Percentiles rank a stretch among this genome's conserved stretches.
Evolutionary conservation across 2,329 filamentous ascomycete species (phyloP).

Genomic region (Aureobasidium sp.): DNA sequence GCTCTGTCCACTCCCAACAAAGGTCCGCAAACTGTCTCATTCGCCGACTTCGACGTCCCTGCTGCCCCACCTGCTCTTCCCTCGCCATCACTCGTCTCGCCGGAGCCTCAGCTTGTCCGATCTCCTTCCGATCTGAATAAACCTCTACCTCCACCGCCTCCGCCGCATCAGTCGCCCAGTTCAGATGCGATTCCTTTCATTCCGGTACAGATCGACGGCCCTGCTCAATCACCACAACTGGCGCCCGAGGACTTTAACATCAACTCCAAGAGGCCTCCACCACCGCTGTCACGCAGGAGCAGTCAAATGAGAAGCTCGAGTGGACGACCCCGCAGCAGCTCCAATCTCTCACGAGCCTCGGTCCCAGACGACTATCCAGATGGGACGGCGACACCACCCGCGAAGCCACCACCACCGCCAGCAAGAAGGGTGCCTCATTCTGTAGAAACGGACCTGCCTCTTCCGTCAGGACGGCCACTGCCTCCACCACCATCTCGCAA

Average conservation of each 20-base stretch:
- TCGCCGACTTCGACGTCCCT: constrained; percentile 26
- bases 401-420: constrained; percentile 13
- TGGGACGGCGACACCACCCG: background rate
- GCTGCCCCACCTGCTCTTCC: constrained; percentile 17
- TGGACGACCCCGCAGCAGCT: constrained; percentile 21
- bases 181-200: background rate
- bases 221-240: constrained; percentile 15
- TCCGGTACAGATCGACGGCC: constrained; percentile 8
- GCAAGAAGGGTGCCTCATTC: background rate
- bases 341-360: constrained; percentile 20
- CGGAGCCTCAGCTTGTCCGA: constrained; percentile 26
- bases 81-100: constrained; percentile 19
- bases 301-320: constrained; percentile 33
- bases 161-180: constrained; percentile 2
- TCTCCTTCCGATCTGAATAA: constrained; percentile 51
- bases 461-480: background rate
- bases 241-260: constrained; percentile 13
- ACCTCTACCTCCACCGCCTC: constrained; percentile 48
- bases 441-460: background rate
- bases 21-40: constrained; percentile 31
- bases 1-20: constrained; percentile 42
- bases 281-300: constrained; percentile 41
- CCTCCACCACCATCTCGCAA: constrained; percentile 11
- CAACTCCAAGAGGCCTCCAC: constrained; percentile 36
- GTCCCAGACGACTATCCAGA: constrained; percentile 7